Percentiles rank a stretch among this genome's conserved stretches.
phyloP scores from a whole-genome alignment of 2,329 filamentous ascomycete genomes.

The Harringtonia aguacate region DNA sequence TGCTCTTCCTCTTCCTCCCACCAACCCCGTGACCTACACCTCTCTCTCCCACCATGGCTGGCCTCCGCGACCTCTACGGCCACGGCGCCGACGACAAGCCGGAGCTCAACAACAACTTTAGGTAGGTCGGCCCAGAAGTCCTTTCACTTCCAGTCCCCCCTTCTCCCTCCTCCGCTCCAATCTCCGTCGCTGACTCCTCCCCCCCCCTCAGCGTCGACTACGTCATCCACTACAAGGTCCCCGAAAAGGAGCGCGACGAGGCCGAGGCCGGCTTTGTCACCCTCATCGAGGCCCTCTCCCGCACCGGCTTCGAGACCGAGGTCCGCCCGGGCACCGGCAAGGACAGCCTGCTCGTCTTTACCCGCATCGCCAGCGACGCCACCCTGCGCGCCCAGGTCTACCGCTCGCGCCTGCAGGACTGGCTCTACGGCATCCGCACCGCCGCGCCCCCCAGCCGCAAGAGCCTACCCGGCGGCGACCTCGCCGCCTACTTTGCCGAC shows the following conservation, averaged over 20 bases:
- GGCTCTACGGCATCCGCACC: slow-evolving; percentile 79
- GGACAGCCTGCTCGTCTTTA: slow-evolving; percentile 69
- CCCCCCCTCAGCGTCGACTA: slow-evolving; percentile 61
- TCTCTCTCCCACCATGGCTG: slow-evolving; percentile 12
- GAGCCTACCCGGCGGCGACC: slow-evolving; percentile 27
- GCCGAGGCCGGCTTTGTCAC: slow-evolving; percentile 68
- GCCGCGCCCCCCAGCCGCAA: slow-evolving; percentile 47
- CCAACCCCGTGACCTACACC: background rate
- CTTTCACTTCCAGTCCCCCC: background rate
- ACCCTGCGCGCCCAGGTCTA: slow-evolving; percentile 74
- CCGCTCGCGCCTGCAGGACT: slow-evolving; percentile 80
- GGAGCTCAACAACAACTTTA: slow-evolving; percentile 17
- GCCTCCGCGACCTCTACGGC: slow-evolving; percentile 10
- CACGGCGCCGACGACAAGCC: slow-evolving; percentile 9
- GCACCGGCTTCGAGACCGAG: slow-evolving; percentile 76
- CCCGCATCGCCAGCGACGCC: slow-evolving; percentile 65
- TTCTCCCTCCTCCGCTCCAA: background rate
- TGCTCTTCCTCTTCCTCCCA: background rate
- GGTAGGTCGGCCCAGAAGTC: slow-evolving; percentile 8
- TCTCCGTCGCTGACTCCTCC: background rate
- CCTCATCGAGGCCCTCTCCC: slow-evolving; percentile 63
- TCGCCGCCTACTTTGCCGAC: slow-evolving; percentile 53
- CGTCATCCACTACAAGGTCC: slow-evolving; percentile 71
- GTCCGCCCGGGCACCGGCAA: slow-evolving; percentile 65
- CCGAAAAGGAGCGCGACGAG: slow-evolving; percentile 37